Base-by-base conservation (phyloP, 352 stramenopile genomes). In the Globisporangium ultimum region DNA sequence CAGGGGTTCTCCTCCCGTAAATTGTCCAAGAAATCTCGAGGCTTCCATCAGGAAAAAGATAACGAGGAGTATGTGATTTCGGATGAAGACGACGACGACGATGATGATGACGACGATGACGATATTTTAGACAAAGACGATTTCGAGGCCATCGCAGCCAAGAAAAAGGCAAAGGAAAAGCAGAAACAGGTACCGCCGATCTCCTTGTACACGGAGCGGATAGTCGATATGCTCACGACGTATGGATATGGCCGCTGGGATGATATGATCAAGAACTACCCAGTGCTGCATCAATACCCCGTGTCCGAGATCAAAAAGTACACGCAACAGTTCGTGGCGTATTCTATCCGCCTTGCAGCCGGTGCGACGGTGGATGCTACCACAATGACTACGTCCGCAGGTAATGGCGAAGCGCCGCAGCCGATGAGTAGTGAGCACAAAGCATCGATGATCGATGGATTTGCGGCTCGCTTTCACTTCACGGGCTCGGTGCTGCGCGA, bases 211-310 rank as follows among this genome's bases (percentile, higher is more conserved):
- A 65, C 61, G 28, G 72, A 87, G 5, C 61, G 53, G 11, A 69
- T 93, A 28, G 50, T 49, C 12, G 77, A 91, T 7, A 20, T 80
- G 48, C 58, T 97, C 6, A 63, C 71, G 18, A 69, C 54, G 5
- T 93, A 80, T 56, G 89, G 89, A 45, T 97, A 95, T 54, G 88
- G 87, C 3, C 80, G 88, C 20, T 97, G 88, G 88, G 63, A 84
- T 21, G 76, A 89, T 12, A 89, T 96, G 46, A 64, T 71, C 36
- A 68, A 63, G 1, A 52, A 55, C 47, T 65, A 54, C 22, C 43
- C 53, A 0, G 32, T 50, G 1, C 62, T 97, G 41, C 48, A 61
- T 28, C 56, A 49, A 17, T 92, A 92, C 60, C 51, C 76, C 8
- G 40, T 74, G 17, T 22, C 49, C 12, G 70, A 84, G 38, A 22